A percentile compares a stretch with the other conserved stretches of the same genome.
These are phyloP conservation scores for Arctium minus DNA, from an alignment of 129 eudicot species.

Conservation along the genomic window DNA sequence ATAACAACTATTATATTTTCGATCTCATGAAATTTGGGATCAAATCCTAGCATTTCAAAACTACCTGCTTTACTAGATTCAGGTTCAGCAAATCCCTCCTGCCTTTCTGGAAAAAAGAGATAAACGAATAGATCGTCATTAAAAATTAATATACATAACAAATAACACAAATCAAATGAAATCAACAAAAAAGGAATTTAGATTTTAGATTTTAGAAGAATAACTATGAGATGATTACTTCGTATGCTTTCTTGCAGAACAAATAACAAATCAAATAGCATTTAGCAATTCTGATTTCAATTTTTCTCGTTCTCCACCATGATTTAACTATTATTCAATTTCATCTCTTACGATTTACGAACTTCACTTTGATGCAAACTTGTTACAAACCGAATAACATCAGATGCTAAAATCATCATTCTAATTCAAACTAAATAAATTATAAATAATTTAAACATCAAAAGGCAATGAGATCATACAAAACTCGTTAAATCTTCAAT, in stretches of 20 bases:
- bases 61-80: constrained; percentile 65
- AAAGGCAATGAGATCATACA: constrained; percentile 42
- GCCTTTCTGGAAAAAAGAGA: constrained; percentile 47
- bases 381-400: not conserved
- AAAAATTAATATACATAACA: not conserved
- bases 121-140: not conserved
- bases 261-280: not conserved
- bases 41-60: not conserved
- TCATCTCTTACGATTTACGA: not conserved
- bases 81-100: constrained; percentile 57
- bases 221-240: not conserved
- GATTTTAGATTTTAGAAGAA: not conserved
- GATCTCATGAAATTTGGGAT: not conserved
- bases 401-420: not conserved
- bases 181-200: not conserved
- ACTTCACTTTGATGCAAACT: constrained; percentile 3
- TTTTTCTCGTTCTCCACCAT: not conserved
- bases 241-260: not conserved
- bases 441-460: not conserved
- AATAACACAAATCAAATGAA: constrained; percentile 1
- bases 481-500: constrained; percentile 65
- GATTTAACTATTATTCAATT: not conserved
- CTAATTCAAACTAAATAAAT: not conserved
- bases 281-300: not conserved
- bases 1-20: not conserved